Evolutionary conservation across 75 land plant genomes (phyloP).

Genomic region (Cupressus sempervirens): DNA sequence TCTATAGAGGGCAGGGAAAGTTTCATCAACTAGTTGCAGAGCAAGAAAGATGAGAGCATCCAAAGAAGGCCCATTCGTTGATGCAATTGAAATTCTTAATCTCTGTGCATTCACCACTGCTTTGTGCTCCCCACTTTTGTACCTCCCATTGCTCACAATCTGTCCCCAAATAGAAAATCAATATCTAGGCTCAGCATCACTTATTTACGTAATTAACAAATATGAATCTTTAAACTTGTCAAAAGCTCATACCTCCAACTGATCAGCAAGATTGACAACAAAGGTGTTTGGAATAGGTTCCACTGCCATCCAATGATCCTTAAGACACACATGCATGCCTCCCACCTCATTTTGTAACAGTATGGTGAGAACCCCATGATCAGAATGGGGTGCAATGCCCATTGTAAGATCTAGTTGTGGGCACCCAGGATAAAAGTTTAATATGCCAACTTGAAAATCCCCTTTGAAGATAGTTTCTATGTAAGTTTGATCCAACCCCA

Average conservation of each 20-base stretch:
- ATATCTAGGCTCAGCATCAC: not conserved
- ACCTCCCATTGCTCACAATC: slow-evolving; percentile 77
- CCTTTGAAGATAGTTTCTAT: slow-evolving; percentile 36
- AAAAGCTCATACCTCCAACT: slow-evolving; percentile 41
- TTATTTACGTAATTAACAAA: not conserved
- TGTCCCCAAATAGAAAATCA: slow-evolving; percentile 8
- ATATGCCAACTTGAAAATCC: slow-evolving; percentile 36
- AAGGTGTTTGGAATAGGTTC: slow-evolving; percentile 50
- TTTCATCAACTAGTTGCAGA: slow-evolving; percentile 29
- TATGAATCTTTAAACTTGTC: not conserved
- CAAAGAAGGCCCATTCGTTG: slow-evolving; percentile 43
- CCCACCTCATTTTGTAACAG: slow-evolving; percentile 42
- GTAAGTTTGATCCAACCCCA: slow-evolving; percentile 43
- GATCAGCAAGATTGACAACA: slow-evolving; percentile 46
- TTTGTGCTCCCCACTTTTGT: slow-evolving; percentile 69
- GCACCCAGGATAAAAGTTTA: slow-evolving; percentile 67
- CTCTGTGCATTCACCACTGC: slow-evolving; percentile 46
- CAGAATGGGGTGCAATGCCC: slow-evolving; percentile 54
- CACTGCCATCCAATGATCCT: slow-evolving; percentile 47
- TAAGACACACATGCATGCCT: slow-evolving; percentile 55
- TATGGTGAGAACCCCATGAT: slow-evolving; percentile 45
- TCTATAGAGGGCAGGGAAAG: slow-evolving; percentile 28
- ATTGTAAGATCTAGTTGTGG: slow-evolving; percentile 65
- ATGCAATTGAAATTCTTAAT: slow-evolving; percentile 52
- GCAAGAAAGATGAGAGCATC: slow-evolving; percentile 45